A percentile compares a stretch with the other conserved stretches of the same genome.
Evolutionary conservation across 176 grass and related monocot genomes (phyloP).

Genomic region (Coix lacrymajobi): DNA sequence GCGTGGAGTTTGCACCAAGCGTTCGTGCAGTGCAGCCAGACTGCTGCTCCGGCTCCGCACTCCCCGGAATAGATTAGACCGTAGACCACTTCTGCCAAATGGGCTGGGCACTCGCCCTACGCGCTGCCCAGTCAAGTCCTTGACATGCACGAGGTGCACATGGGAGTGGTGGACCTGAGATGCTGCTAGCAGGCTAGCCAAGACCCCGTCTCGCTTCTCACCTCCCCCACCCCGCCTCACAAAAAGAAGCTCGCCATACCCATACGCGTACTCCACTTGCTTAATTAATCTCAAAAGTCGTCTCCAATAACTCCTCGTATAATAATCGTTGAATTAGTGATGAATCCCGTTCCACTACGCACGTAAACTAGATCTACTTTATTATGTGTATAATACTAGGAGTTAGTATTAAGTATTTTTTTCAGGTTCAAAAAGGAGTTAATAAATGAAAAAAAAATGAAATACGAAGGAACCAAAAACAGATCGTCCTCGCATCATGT

Average conservation of each 20-base stretch:
- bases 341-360: background rate
- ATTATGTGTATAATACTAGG: background rate
- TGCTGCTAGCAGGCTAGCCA: background rate
- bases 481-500: background rate
- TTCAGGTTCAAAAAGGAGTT: too few relatives aligned
- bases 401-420: too few relatives aligned
- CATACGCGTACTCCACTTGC: too few relatives aligned
- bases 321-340: background rate
- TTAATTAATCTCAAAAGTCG: conserved; percentile 9
- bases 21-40: too few relatives aligned
- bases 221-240: background rate
- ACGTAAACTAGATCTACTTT: background rate
- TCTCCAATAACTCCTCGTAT: conserved; percentile 6
- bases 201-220: background rate
- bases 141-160: conserved; percentile 13
- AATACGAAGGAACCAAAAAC: too few relatives aligned
- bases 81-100: background rate
- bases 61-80: too few relatives aligned
- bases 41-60: too few relatives aligned
- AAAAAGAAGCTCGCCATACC: background rate
- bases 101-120: background rate
- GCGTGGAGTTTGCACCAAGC: too few relatives aligned
- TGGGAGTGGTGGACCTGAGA: background rate
- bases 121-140: background rate
- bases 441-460: too few relatives aligned